These are phyloP conservation scores for Penicillium olsonii DNA, from an alignment of 2,329 filamentous ascomycete genomes.

Conservation along the genomic window DNA sequence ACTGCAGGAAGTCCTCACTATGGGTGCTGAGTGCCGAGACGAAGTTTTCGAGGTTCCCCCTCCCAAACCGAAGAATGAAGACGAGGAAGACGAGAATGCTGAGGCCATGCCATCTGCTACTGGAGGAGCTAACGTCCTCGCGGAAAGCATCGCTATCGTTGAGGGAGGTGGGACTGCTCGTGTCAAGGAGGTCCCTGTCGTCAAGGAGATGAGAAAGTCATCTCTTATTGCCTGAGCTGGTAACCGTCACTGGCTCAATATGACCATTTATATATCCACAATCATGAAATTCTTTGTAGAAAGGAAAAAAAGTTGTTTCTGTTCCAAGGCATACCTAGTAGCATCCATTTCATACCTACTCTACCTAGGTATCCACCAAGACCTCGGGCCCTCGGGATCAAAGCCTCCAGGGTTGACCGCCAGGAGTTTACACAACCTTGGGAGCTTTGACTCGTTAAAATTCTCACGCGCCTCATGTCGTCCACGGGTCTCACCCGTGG, in stretches of 20 bases:
- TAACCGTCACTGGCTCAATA: neutral
- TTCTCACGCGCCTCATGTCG: too few species aligned
- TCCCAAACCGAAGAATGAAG: slow-evolving; percentile 13
- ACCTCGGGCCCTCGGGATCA: too few species aligned
- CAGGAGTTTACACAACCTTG: too few species aligned
- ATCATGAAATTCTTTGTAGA: slow-evolving; percentile 1
- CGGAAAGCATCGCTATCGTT: slow-evolving; percentile 42
- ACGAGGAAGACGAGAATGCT: slow-evolving; percentile 23
- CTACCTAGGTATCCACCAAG: too few species aligned
- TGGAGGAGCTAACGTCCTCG: slow-evolving; percentile 37
- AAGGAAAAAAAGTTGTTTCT: slow-evolving; percentile 3
- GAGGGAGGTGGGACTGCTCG: slow-evolving; percentile 36
- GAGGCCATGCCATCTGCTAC: slow-evolving; percentile 27
- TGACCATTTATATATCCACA: neutral
- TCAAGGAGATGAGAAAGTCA: slow-evolving; percentile 51
- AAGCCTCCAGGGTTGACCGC: too few species aligned
- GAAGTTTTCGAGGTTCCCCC: slow-evolving; percentile 65
- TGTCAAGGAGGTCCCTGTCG: slow-evolving; percentile 49
- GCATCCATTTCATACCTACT: neutral
- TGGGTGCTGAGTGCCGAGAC: slow-evolving; percentile 65
- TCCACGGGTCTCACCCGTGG: too few species aligned
- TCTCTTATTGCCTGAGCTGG: slow-evolving; percentile 35
- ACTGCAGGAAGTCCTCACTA: slow-evolving; percentile 71
- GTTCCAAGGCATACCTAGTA: neutral
- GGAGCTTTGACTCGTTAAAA: too few species aligned